Conservation (phyloP, 2,329 filamentous ascomycete genomes). For the Dothidotthia symphoricarpi region DNA sequence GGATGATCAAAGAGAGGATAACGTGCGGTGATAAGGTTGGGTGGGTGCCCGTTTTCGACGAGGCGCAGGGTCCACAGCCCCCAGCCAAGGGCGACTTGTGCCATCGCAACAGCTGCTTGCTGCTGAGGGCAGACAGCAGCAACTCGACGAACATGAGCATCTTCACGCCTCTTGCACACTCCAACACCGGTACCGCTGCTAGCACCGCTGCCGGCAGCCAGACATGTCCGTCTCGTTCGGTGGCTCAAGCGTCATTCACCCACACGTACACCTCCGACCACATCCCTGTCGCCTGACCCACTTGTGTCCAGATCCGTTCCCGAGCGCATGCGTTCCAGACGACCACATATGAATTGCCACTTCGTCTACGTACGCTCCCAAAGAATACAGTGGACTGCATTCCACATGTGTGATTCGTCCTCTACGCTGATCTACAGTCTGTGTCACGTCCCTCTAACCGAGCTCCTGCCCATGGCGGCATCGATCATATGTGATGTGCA, state of each 20-base stretch:
- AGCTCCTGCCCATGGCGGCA: conserved; percentile 16
- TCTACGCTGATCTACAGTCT: not conserved
- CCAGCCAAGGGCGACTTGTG: conserved; percentile 3
- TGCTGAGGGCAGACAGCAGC: conserved; percentile 1
- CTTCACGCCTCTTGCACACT: not conserved
- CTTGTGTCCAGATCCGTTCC: conserved; percentile 24
- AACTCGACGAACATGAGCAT: conserved; percentile 6
- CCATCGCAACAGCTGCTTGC: not conserved
- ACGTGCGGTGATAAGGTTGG: conserved; percentile 36
- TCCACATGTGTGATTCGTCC: conserved; percentile 3
- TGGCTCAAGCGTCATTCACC: conserved; percentile 8
- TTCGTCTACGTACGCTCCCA: conserved; percentile 2
- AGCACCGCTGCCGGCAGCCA: conserved; percentile 3
- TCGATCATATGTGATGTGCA: conserved; percentile 13
- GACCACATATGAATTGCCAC: conserved; percentile 7
- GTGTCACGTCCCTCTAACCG: conserved; percentile 15
- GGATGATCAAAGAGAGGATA: conserved; percentile 32
- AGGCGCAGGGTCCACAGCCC: conserved; percentile 5
- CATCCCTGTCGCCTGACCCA: conserved; percentile 20
- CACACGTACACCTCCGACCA: conserved; percentile 11
- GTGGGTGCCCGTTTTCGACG: not conserved
- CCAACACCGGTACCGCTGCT: not conserved
- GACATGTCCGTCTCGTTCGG: conserved; percentile 9
- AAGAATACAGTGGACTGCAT: conserved; percentile 3
- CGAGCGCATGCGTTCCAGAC: conserved; percentile 9